phyloP scores from a whole-genome alignment of 257 asterid genomes.

The Verbascum thapsus region DNA sequence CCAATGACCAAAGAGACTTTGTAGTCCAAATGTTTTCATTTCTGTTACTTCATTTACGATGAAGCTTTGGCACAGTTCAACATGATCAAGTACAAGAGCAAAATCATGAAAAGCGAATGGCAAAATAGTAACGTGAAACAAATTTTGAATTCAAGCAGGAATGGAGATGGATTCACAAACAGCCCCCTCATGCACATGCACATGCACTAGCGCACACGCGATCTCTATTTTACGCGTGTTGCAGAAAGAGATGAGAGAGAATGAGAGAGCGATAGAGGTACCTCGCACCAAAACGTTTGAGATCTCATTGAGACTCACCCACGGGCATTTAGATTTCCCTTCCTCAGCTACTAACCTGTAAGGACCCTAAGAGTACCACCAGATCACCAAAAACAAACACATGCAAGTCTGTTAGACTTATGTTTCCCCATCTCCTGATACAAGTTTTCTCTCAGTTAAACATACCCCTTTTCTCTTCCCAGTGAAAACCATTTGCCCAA shows the following conservation, averaged over 20 bases:
- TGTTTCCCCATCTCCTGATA: not conserved
- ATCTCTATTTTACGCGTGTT: not conserved
- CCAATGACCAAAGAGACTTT: not conserved
- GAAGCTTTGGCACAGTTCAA: not conserved
- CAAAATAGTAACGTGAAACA: no score
- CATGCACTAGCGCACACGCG: no score
- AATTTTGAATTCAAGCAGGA: no score
- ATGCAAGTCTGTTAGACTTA: conserved; percentile 18
- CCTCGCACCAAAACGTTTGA: conserved; percentile 87
- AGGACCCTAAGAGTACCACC: conserved; percentile 74
- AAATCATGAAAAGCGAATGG: conserved; percentile 2
- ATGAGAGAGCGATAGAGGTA: no score
- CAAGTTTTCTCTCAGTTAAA: no score
- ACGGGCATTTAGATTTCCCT: conserved; percentile 91
- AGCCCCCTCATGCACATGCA: no score
- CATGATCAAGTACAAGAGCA: conserved; percentile 1
- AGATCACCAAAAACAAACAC: conserved; percentile 24
- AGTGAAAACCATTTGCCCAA: not conserved
- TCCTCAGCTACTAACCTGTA: conserved; percentile 95
- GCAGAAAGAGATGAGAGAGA: not conserved
- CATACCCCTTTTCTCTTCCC: not conserved
- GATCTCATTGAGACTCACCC: conserved; percentile 94
- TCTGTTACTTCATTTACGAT: conserved; percentile 2
- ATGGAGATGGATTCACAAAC: no score
- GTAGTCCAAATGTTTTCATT: not conserved